A percentile compares a stretch with the other conserved stretches of the same genome.
phyloP scores from a whole-genome alignment of 2,329 filamentous ascomycete species.

The Penicillium brasilianum region DNA sequence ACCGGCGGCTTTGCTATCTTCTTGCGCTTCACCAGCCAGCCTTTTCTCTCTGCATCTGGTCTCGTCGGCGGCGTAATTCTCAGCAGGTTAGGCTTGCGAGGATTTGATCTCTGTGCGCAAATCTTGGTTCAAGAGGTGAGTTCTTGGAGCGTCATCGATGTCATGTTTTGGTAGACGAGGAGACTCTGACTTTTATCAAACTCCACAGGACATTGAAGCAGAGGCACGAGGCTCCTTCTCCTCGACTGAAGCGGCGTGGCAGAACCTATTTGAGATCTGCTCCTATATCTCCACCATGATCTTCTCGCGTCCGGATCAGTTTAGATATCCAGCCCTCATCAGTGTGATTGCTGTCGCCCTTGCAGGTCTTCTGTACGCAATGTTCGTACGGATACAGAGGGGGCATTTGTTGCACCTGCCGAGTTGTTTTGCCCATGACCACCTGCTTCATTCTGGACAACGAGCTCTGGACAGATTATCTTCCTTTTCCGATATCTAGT shows the following conservation, averaged over 20 bases:
- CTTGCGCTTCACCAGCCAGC: conserved; percentile 33
- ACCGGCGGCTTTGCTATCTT: conserved; percentile 50
- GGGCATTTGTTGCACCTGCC: conserved; percentile 15
- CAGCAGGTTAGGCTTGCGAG: conserved; percentile 62
- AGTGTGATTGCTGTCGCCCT: conserved; percentile 56
- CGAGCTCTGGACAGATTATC: conserved; percentile 1
- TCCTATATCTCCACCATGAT: conserved; percentile 67
- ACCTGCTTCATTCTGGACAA: background rate
- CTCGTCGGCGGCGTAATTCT: conserved; percentile 56
- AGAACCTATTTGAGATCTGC: conserved; percentile 69
- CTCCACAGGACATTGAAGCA: conserved; percentile 56
- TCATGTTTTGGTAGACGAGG: background rate
- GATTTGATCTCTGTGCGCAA: conserved; percentile 62
- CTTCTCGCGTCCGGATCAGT: conserved; percentile 64
- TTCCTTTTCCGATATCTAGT: background rate
- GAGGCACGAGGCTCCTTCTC: conserved; percentile 66
- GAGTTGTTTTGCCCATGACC: background rate
- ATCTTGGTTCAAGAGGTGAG: conserved; percentile 61
- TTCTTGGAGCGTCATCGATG: background rate
- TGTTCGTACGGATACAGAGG: conserved; percentile 12
- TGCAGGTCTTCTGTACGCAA: conserved; percentile 13
- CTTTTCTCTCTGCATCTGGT: conserved; percentile 45
- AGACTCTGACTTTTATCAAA: background rate
- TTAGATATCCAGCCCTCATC: conserved; percentile 62
- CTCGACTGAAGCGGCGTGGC: conserved; percentile 66